Evolutionary conservation across 2,329 filamentous ascomycete genomes (phyloP), one percentile per base, ranked within the genome.

Genomic region (Ambrosiella xylebori): DNA sequence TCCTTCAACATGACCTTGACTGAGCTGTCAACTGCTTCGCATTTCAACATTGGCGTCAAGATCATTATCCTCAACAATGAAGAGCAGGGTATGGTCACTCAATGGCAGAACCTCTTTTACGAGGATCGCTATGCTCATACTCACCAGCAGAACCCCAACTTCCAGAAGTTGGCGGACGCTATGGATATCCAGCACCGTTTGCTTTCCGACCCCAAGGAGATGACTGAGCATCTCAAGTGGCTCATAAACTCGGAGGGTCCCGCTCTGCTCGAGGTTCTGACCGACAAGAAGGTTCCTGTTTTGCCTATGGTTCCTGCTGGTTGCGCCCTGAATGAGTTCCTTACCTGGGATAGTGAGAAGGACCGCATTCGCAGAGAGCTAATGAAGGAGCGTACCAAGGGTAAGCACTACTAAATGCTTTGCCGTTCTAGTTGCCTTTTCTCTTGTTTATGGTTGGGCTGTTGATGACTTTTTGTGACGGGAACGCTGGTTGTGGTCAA

Each of bases 1-100:
- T 96, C 90, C 2, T 97, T 98, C 76, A 88, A 88, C 77, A 97
- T 98, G 93, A 97, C 93, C 5, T 77, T 96, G 61, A 96, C 91
- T 1, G 93, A 98, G 74, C 82, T 98, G 57, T 87, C 86, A 51
- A 96, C 91, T 1, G 90, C 90, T 47, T 81, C 86, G 7, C 90
- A 98, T 73, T 97, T 97, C 76, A 87, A 93, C 74, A 96, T 97
- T 69, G 90, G 87, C 63, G 84, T 95, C 71, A 97, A 97, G 79
- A 79, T 97, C 61, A 88, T 97, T 65, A 77, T 97, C 35, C 72
- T 98, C 58, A 97, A 97, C 77, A 98, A 95, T 71, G 89, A 95
- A 71, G 89, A 95, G 71, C 89, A 95, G 73, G 89, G 89, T 56
- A 95, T 95, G 89, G 89, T 95, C 49, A 95, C 88, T 1, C 89